Conservation (phyloP, 345 rosid genomes). For the Eutrema yunnanense region DNA sequence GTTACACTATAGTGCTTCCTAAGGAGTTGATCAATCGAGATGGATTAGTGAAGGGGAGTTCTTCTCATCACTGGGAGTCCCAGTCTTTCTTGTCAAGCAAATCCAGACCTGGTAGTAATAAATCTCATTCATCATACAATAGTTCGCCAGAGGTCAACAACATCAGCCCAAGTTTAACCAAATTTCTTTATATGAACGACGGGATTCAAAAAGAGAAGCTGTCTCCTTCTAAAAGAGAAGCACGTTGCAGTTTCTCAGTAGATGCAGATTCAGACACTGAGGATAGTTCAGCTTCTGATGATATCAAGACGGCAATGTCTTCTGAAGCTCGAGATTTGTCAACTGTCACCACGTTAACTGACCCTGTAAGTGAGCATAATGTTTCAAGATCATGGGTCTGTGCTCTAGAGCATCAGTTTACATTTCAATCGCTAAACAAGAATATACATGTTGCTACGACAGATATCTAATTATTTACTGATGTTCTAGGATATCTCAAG, state of each 20-base stretch:
- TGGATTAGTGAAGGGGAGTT: slow-evolving; percentile 38
- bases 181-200: slow-evolving; percentile 25
- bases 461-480: neutral
- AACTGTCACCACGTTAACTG: slow-evolving; percentile 28
- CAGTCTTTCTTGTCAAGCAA: slow-evolving; percentile 34
- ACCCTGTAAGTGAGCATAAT: slow-evolving; percentile 32
- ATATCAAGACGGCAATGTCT: slow-evolving; percentile 26
- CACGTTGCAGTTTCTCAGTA: slow-evolving; percentile 24
- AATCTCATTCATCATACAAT: slow-evolving; percentile 34
- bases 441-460: neutral
- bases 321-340: slow-evolving; percentile 36
- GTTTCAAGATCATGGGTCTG: slow-evolving; percentile 34
- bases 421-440: neutral
- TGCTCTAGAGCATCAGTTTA: slow-evolving; percentile 1
- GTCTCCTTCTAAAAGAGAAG: slow-evolving; percentile 30
- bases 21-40: slow-evolving; percentile 41
- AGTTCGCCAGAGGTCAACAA: slow-evolving; percentile 39
- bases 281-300: slow-evolving; percentile 30
- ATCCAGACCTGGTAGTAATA: slow-evolving; percentile 36
- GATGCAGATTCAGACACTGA: slow-evolving; percentile 38
- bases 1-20: slow-evolving; percentile 42
- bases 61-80: slow-evolving; percentile 32
- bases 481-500: slow-evolving; percentile 47
- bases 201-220: slow-evolving; percentile 27
- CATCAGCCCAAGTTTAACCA: slow-evolving; percentile 27